Evolutionary conservation across 2,329 filamentous ascomycete species (phyloP).

Genomic region (Aureobasidium zeae): DNA sequence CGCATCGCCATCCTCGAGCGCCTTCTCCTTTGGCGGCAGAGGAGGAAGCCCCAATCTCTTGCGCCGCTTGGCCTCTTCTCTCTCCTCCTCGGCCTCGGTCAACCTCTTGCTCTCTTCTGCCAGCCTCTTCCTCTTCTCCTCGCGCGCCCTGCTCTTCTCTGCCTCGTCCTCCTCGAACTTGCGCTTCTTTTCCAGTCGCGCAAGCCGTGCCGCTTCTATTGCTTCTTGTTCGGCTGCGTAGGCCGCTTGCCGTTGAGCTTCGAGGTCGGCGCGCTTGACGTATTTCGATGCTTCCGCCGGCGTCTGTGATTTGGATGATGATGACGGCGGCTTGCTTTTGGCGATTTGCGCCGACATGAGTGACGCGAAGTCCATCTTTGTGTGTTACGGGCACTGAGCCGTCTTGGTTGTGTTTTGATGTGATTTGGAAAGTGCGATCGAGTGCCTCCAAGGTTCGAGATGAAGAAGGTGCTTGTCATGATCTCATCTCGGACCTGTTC

Average conservation of each 20-base stretch:
- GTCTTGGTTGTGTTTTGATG: too few relatives aligned
- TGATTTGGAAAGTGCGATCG: too few relatives aligned
- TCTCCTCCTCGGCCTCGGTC: constrained; percentile 62
- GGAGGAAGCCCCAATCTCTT: constrained; percentile 75
- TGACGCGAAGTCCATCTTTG: constrained; percentile 90
- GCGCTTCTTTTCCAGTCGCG: constrained; percentile 66
- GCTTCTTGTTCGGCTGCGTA: constrained; percentile 76
- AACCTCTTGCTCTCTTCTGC: constrained; percentile 68
- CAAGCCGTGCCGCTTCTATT: constrained; percentile 60
- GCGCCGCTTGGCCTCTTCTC: constrained; percentile 62
- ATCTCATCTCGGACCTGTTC: too few relatives aligned
- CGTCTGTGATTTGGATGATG: constrained; percentile 28
- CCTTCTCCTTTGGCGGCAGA: constrained; percentile 44
- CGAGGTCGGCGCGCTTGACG: constrained; percentile 72
- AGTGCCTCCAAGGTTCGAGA: too few relatives aligned
- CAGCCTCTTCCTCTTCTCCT: constrained; percentile 71
- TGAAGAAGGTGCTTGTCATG: too few relatives aligned
- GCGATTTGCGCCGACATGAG: constrained; percentile 90
- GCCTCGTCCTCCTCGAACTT: constrained; percentile 81
- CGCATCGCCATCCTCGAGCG: constrained; percentile 32
- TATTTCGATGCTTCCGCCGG: constrained; percentile 56
- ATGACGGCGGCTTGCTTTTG: constrained; percentile 56
- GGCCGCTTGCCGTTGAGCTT: constrained; percentile 68
- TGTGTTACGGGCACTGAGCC: too few relatives aligned
- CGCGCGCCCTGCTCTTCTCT: constrained; percentile 56